Conservation (phyloP, 352 stramenopile species). For the Phytophthora rubi region DNA sequence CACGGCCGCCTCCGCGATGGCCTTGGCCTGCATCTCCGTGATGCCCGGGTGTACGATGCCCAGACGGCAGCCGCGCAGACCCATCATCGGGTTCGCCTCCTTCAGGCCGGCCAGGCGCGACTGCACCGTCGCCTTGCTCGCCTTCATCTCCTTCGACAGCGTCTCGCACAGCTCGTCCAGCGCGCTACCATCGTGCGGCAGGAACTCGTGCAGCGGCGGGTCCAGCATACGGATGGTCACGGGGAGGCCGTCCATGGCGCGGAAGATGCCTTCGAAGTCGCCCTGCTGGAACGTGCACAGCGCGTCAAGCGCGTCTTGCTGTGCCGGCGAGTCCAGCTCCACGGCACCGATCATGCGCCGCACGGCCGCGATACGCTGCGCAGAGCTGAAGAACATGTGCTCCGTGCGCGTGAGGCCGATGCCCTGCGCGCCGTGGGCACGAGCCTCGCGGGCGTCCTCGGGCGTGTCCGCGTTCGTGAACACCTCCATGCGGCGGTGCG, state of each 20-base stretch:
- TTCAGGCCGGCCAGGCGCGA: slow-evolving; percentile 26
- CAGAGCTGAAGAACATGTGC: slow-evolving; percentile 38
- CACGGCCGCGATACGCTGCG: slow-evolving; percentile 25
- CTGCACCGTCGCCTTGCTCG: slow-evolving; percentile 31
- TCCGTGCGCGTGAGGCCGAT: slow-evolving; percentile 33
- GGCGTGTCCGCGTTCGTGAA: slow-evolving; percentile 31
- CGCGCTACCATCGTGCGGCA: slow-evolving; percentile 30
- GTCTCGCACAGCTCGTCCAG: slow-evolving; percentile 32
- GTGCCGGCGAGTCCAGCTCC: slow-evolving; percentile 30
- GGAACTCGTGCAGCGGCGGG: slow-evolving; percentile 29
- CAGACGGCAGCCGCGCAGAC: slow-evolving; percentile 21
- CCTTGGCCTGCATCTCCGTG: slow-evolving; percentile 38
- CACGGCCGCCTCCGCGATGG: slow-evolving; percentile 32
- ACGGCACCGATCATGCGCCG: slow-evolving; percentile 34
- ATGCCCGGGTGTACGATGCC: slow-evolving; percentile 38
- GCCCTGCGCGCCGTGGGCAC: slow-evolving; percentile 25
- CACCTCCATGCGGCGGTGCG: slow-evolving; percentile 22
- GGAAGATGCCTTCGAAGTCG: slow-evolving; percentile 37
- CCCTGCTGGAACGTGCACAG: slow-evolving; percentile 32
- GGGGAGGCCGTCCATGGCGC: slow-evolving; percentile 28
- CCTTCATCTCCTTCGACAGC: slow-evolving; percentile 25
- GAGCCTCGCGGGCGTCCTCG: slow-evolving; percentile 30
- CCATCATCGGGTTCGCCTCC: slow-evolving; percentile 41
- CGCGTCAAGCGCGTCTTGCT: slow-evolving; percentile 28
- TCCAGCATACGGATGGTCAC: slow-evolving; percentile 37